Conservation (phyloP, 2,329 filamentous ascomycete genomes). For the Harringtonia aguacate region DNA sequence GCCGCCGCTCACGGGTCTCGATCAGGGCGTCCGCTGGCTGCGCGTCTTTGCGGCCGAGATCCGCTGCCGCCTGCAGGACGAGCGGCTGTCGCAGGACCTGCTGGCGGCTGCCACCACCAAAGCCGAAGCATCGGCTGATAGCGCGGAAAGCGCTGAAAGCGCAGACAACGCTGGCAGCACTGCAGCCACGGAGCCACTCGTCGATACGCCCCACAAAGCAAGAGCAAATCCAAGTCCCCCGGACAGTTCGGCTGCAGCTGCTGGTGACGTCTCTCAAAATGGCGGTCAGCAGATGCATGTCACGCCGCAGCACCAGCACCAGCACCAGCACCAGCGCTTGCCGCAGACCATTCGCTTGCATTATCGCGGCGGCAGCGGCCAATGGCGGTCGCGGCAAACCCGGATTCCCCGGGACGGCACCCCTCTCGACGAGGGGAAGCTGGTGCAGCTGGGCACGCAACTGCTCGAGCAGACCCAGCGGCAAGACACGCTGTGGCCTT, state of each 20-base stretch:
- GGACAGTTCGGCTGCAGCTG: too few species aligned
- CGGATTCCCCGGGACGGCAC: constrained; percentile 65
- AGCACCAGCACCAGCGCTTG: constrained; percentile 35
- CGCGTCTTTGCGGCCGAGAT: constrained; percentile 89
- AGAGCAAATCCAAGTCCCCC: background rate
- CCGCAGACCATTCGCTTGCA: constrained; percentile 81
- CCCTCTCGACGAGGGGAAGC: constrained; percentile 55
- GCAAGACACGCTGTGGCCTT: constrained; percentile 80
- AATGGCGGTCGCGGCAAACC: constrained; percentile 54
- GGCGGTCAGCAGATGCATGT: background rate
- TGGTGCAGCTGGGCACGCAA: constrained; percentile 67
- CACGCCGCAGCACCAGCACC: background rate
- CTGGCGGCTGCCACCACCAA: constrained; percentile 4
- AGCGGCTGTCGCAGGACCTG: constrained; percentile 38
- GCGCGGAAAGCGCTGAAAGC: constrained; percentile 76
- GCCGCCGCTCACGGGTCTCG: constrained; percentile 65
- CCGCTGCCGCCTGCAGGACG: constrained; percentile 77
- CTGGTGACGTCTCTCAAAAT: too few species aligned
- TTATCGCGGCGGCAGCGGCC: constrained; percentile 49
- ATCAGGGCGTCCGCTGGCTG: constrained; percentile 77
- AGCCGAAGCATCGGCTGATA: background rate
- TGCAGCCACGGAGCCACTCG: background rate
- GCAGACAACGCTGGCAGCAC: constrained; percentile 20
- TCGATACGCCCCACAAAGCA: background rate
- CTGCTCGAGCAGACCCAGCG: constrained; percentile 67